Conservation (phyloP, 2,329 filamentous ascomycete genomes). For the Venturia pyrina region DNA sequence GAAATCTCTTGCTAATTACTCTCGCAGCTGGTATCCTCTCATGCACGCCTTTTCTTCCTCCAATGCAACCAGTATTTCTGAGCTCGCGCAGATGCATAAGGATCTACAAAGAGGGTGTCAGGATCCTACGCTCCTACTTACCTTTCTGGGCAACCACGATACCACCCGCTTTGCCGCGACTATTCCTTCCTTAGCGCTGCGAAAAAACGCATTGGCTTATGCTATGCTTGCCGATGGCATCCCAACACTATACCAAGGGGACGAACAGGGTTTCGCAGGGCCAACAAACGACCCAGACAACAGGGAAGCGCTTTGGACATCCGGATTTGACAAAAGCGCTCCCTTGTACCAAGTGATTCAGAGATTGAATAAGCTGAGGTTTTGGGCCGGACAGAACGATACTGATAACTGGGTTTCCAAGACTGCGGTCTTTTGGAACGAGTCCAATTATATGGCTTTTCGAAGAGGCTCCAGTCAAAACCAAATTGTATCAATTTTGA, state of each 20-base stretch:
- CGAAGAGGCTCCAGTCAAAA: slow-evolving; percentile 33
- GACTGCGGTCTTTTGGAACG: slow-evolving; percentile 34
- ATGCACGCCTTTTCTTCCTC: slow-evolving; percentile 27
- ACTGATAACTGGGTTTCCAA: slow-evolving; percentile 31
- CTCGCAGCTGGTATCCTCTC: slow-evolving; percentile 23
- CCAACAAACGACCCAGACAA: slow-evolving; percentile 25
- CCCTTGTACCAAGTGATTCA: slow-evolving; percentile 30
- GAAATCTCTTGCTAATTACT: background rate
- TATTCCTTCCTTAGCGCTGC: slow-evolving; percentile 27
- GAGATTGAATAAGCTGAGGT: slow-evolving; percentile 33
- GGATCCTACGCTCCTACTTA: slow-evolving; percentile 28
- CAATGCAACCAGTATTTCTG: slow-evolving; percentile 25
- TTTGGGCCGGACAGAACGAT: slow-evolving; percentile 30
- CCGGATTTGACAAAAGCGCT: slow-evolving; percentile 29
- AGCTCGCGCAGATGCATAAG: slow-evolving; percentile 25
- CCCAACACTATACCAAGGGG: slow-evolving; percentile 33
- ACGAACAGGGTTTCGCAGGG: slow-evolving; percentile 32
- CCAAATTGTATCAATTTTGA: slow-evolving; percentile 35
- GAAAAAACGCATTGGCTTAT: slow-evolving; percentile 29
- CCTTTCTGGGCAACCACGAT: slow-evolving; percentile 34
- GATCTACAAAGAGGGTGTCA: slow-evolving; percentile 25
- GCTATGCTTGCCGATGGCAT: slow-evolving; percentile 33
- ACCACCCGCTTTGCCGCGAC: slow-evolving; percentile 28
- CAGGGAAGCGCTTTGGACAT: slow-evolving; percentile 30
- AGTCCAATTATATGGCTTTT: slow-evolving; percentile 34